A percentile compares a stretch with the other conserved stretches of the same genome.
phyloP scores from a whole-genome alignment of 1,139 yeast genomes.

The Geotrichum siamense region DNA sequence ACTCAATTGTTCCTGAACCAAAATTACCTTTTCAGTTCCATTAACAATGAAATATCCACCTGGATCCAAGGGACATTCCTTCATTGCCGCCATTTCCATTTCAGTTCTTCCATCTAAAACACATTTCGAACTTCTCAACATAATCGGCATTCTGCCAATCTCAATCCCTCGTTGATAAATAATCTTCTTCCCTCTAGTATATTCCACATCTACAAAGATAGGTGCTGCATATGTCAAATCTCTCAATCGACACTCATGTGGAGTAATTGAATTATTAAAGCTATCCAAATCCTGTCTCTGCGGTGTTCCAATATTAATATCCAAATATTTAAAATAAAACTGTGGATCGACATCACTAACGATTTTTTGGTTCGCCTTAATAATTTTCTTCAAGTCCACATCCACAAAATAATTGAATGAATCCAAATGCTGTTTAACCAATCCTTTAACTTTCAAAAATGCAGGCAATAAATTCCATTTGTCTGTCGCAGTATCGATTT shows the following conservation, averaged over 20 bases:
- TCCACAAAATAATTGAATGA: slow-evolving; percentile 95
- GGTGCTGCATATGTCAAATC: slow-evolving; percentile 96
- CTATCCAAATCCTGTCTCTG: slow-evolving; percentile 46
- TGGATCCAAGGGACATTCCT: slow-evolving; percentile 96
- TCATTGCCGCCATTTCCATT: slow-evolving; percentile 73
- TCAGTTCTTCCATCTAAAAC: slow-evolving; percentile 73
- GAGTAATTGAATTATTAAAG: slow-evolving; percentile 48
- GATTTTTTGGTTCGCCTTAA: slow-evolving; percentile 81
- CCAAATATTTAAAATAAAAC: slow-evolving; percentile 83
- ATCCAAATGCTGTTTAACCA: slow-evolving; percentile 94
- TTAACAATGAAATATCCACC: slow-evolving; percentile 91
- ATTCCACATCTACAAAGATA: slow-evolving; percentile 92
- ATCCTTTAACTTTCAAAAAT: slow-evolving; percentile 86
- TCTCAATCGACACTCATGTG: slow-evolving; percentile 93
- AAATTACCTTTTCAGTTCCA: slow-evolving; percentile 95
- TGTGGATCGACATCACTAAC: slow-evolving; percentile 96
- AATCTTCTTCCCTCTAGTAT: slow-evolving; percentile 88
- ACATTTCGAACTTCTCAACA: slow-evolving; percentile 91
- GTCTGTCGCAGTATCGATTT: slow-evolving; percentile 79
- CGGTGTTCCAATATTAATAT: slow-evolving; percentile 68
- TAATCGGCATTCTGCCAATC: slow-evolving; percentile 96
- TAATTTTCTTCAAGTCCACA: slow-evolving; percentile 83
- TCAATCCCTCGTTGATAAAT: slow-evolving; percentile 85
- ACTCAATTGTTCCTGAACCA: slow-evolving; percentile 93
- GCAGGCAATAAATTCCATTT: slow-evolving; percentile 97